Percentiles rank a stretch among this genome's conserved stretches.
phyloP scores from a whole-genome alignment of 2,329 filamentous ascomycete species.

The Aspergillus ochraceus region DNA sequence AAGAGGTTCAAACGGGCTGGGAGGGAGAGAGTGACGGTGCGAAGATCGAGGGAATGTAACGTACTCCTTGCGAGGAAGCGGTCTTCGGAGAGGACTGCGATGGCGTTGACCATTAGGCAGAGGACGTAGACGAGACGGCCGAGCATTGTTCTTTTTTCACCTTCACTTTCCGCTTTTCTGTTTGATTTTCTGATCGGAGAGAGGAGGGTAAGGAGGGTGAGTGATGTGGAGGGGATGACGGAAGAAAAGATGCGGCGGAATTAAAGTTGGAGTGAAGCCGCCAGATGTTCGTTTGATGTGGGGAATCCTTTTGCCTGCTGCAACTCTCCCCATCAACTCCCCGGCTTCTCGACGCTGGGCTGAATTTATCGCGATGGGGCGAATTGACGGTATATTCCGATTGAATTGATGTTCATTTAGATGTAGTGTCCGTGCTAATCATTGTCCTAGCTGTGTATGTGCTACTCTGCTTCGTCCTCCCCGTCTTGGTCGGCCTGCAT shows the following conservation, averaged over 20 bases:
- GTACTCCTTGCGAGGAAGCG: constrained; percentile 81
- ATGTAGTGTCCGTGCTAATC: neutral
- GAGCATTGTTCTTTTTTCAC: constrained; percentile 48
- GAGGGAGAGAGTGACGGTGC: no score
- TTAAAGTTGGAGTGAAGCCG: constrained; percentile 11
- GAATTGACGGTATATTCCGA: constrained; percentile 25
- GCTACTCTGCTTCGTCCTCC: constrained; percentile 54
- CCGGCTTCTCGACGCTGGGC: neutral
- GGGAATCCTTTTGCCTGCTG: neutral
- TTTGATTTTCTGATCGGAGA: neutral
- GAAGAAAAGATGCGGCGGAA: constrained; percentile 10
- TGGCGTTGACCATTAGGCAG: constrained; percentile 87
- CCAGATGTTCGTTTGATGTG: constrained; percentile 1
- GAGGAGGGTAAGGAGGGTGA: constrained; percentile 1
- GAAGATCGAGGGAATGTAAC: constrained; percentile 3
- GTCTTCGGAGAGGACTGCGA: constrained; percentile 92
- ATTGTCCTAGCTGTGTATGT: constrained; percentile 10
- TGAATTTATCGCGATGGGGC: constrained; percentile 16
- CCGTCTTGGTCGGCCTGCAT: constrained; percentile 65
- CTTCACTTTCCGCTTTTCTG: neutral
- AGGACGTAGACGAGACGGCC: constrained; percentile 75
- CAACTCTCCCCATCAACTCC: neutral
- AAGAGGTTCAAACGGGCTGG: neutral
- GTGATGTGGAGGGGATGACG: constrained; percentile 16
- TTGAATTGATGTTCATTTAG: neutral